Conservation (phyloP, 192 early-diverging fungal species). For the Kappamyces sp. region DNA sequence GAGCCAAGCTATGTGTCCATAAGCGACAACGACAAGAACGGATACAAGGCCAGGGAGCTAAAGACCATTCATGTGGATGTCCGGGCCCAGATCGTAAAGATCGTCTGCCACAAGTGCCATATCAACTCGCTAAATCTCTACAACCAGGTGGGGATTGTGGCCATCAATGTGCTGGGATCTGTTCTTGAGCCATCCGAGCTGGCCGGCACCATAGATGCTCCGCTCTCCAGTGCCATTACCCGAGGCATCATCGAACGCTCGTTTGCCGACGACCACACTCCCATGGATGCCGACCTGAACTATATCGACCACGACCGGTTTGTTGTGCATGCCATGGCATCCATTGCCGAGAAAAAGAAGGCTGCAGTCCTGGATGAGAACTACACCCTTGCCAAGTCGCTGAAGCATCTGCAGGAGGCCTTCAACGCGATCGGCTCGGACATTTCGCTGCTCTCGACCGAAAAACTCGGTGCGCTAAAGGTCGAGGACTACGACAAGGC, state of each 20-base stretch:
- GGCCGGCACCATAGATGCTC: conserved; percentile 10
- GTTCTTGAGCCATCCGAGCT: conserved; percentile 15
- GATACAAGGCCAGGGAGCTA: conserved; percentile 65
- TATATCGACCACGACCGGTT: conserved; percentile 29
- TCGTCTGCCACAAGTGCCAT: conserved; percentile 63
- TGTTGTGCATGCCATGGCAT: conserved; percentile 30
- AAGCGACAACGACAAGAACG: conserved; percentile 53
- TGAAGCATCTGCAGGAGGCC: conserved; percentile 48
- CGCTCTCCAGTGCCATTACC: conserved; percentile 21
- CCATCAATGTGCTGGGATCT: conserved; percentile 54
- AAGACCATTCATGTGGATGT: conserved; percentile 69
- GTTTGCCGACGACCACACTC: conserved; percentile 14
- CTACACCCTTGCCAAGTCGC: conserved; percentile 55
- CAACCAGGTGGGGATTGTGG: conserved; percentile 70
- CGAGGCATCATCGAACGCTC: neutral
- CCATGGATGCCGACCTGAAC: conserved; percentile 8
- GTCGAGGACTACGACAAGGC: conserved; percentile 73
- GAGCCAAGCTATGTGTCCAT: conserved; percentile 58
- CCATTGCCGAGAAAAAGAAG: conserved; percentile 49
- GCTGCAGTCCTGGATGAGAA: conserved; percentile 58
- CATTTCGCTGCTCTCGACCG: neutral
- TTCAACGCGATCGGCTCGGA: conserved; percentile 29
- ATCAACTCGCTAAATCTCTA: conserved; percentile 67
- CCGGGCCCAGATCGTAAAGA: conserved; percentile 59
- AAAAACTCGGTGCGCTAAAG: neutral